phyloP scores from a whole-genome alignment of 257 asterid genomes.

The Scutellaria barbata region DNA sequence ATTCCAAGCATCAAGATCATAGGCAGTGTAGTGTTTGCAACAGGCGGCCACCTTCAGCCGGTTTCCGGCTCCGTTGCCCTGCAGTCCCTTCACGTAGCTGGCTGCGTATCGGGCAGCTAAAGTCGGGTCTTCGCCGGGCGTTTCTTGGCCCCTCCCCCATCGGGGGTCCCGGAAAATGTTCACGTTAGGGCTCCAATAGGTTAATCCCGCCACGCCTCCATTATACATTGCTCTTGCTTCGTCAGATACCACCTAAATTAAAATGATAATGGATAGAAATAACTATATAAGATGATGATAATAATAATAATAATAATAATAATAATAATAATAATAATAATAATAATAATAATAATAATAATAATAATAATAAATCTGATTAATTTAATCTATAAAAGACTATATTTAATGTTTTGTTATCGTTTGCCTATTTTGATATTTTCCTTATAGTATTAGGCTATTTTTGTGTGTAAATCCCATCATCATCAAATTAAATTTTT shows the following conservation, averaged over 20 bases:
- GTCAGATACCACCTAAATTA: conserved; percentile 72
- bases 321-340: too few relatives aligned
- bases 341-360: too few relatives aligned
- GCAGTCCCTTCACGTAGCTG: conserved; percentile 76
- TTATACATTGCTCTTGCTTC: conserved; percentile 96
- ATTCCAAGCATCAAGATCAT: conserved; percentile 83
- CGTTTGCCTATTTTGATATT: too few relatives aligned
- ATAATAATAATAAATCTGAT: too few relatives aligned
- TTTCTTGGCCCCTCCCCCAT: conserved; percentile 94
- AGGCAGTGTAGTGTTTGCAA: conserved; percentile 90
- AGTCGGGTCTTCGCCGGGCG: conserved; percentile 87
- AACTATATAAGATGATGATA: too few relatives aligned
- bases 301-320: too few relatives aligned
- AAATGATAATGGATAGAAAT: neutral
- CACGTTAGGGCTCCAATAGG: conserved; percentile 96
- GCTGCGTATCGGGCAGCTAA: conserved; percentile 66
- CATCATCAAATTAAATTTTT: too few relatives aligned
- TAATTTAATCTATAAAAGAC: too few relatives aligned
- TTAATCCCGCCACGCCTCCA: conserved; percentile 78
- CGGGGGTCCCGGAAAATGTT: conserved; percentile 87
- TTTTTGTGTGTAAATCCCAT: too few relatives aligned
- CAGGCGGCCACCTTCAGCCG: conserved; percentile 82
- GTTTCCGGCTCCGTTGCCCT: conserved; percentile 51
- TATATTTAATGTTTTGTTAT: too few relatives aligned
- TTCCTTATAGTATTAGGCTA: too few relatives aligned